Conservation (phyloP, 2,329 filamentous ascomycete species). For the Cladobotryum protrusum region DNA sequence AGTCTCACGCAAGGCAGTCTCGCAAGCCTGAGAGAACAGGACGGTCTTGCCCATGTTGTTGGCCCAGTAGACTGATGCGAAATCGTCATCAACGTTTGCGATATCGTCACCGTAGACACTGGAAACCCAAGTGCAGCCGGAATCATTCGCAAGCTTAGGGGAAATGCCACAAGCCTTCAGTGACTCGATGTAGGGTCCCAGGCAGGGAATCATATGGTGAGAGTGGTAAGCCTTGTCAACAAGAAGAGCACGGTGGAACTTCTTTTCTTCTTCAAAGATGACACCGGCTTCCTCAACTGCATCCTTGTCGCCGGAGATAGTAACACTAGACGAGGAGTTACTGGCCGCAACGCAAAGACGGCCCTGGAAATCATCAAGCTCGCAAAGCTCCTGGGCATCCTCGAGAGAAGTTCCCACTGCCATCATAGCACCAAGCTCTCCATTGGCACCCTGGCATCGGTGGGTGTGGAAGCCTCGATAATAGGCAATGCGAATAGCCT, state of each 20-base stretch:
- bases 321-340: slow-evolving; percentile 17
- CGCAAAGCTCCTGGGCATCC: slow-evolving; percentile 11
- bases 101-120: slow-evolving; percentile 22
- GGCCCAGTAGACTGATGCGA: slow-evolving; percentile 18
- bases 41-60: slow-evolving; percentile 21
- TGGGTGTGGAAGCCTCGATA: neutral
- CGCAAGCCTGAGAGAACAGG: slow-evolving; percentile 16
- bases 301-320: slow-evolving; percentile 24
- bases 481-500: slow-evolving; percentile 1
- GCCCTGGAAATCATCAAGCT: slow-evolving; percentile 13
- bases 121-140: slow-evolving; percentile 16
- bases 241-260: slow-evolving; percentile 29
- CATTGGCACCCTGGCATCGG: neutral
- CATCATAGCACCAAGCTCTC: slow-evolving; percentile 14
- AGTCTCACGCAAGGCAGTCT: slow-evolving; percentile 4
- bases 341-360: slow-evolving; percentile 19
- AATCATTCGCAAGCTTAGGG: neutral
- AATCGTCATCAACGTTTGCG: slow-evolving; percentile 4
- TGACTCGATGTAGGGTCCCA: slow-evolving; percentile 12
- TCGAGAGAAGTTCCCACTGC: slow-evolving; percentile 18
- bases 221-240: slow-evolving; percentile 47
- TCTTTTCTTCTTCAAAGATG: slow-evolving; percentile 18
- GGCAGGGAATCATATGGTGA: slow-evolving; percentile 35
- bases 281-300: slow-evolving; percentile 20
- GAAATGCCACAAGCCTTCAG: slow-evolving; percentile 8